Conservation (phyloP, 768 basidiomycete species). For the Hydnomerulius pinastri region DNA sequence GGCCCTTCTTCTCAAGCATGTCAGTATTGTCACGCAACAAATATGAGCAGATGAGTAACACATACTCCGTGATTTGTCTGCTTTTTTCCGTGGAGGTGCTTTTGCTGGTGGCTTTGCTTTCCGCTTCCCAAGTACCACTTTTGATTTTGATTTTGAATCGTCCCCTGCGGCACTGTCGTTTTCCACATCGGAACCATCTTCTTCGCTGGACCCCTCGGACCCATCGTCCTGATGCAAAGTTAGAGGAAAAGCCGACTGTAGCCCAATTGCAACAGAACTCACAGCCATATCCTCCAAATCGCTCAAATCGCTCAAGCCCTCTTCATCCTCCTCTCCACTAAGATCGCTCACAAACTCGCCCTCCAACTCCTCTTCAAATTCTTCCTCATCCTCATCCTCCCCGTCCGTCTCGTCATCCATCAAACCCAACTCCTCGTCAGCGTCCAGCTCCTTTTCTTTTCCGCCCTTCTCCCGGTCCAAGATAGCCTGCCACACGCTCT, state of each 20-base stretch:
- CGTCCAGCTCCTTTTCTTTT: constrained; percentile 46
- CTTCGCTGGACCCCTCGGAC: constrained; percentile 46
- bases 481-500: constrained; percentile 92
- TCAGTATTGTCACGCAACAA: constrained; percentile 13
- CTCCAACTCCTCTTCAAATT: constrained; percentile 52
- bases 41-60: constrained; percentile 19
- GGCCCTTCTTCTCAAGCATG: constrained; percentile 55
- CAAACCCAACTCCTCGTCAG: constrained; percentile 42
- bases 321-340: constrained; percentile 53
- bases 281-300: constrained; percentile 71
- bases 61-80: constrained; percentile 66
- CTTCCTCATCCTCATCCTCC: constrained; percentile 50
- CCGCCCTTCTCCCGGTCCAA: constrained; percentile 74
- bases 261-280: constrained; percentile 26
- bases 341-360: constrained; percentile 60
- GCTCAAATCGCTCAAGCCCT: constrained; percentile 41
- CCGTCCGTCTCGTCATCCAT: constrained; percentile 58
- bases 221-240: constrained; percentile 32
- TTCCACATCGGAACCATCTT: constrained; percentile 42
- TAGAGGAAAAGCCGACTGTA: constrained; percentile 19
- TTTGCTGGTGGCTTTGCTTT: constrained; percentile 50
- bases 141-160: constrained; percentile 38
- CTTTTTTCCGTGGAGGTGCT: constrained; percentile 50
- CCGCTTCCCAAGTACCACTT: constrained; percentile 64
- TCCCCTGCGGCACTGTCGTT: constrained; percentile 41